Percentiles rank a stretch among this genome's conserved stretches.
phyloP scores from a whole-genome alignment of 352 stramenopile genomes.

The Phytophthora colocasiae region DNA sequence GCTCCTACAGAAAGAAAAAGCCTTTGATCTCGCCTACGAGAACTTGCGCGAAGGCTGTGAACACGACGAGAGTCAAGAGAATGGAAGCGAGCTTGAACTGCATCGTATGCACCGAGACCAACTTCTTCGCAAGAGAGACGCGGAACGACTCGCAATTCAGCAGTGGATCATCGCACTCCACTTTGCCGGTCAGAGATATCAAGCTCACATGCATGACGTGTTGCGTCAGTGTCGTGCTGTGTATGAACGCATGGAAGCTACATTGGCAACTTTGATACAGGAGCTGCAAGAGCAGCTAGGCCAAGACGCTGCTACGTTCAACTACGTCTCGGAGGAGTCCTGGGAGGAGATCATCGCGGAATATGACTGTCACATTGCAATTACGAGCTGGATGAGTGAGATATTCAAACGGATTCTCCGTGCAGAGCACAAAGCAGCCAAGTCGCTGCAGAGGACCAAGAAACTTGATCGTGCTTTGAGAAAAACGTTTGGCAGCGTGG shows the following conservation, averaged over 20 bases:
- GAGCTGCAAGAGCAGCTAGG: conserved; percentile 27
- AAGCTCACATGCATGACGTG: conserved; percentile 28
- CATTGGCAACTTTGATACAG: conserved; percentile 13
- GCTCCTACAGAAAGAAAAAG: conserved; percentile 49
- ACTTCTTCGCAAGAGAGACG: conserved; percentile 31
- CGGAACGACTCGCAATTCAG: conserved; percentile 35
- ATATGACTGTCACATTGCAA: conserved; percentile 33
- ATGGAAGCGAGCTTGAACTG: conserved; percentile 7
- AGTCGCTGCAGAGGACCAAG: conserved; percentile 38
- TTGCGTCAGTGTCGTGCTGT: conserved; percentile 27
- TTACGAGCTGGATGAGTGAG: conserved; percentile 53
- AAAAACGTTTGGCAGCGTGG: conserved; percentile 11
- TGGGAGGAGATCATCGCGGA: conserved; percentile 12
- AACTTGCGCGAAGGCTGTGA: conserved; percentile 20
- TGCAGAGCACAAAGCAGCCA: conserved; percentile 45
- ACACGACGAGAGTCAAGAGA: background rate
- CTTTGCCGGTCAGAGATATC: conserved; percentile 42
- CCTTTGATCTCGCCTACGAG: conserved; percentile 39
- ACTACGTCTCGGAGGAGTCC: conserved; percentile 11
- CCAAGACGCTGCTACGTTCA: background rate
- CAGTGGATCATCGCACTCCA: conserved; percentile 51
- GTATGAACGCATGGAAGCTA: conserved; percentile 32
- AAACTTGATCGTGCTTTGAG: conserved; percentile 10
- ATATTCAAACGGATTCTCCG: conserved; percentile 47
- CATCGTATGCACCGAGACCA: conserved; percentile 18